A percentile compares a stretch with the other conserved stretches of the same genome.
Conservation (phyloP, 2,329 filamentous ascomycete genomes). For the Phaeosphaeria sp. region DNA sequence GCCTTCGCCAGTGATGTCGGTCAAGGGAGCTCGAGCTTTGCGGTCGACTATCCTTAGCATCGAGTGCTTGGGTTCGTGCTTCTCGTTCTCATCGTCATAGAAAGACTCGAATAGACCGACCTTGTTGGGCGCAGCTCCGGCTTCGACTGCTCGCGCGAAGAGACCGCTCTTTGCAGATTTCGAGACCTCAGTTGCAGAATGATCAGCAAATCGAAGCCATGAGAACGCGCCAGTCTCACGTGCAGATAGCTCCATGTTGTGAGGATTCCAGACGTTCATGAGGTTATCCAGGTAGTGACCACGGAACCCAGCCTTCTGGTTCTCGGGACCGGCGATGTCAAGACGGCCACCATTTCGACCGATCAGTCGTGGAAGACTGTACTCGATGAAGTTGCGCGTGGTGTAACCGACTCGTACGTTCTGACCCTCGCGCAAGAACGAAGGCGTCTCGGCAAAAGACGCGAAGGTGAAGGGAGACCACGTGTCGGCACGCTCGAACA, state of each 20-base stretch:
- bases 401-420: constrained; percentile 86
- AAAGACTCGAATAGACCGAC: constrained; percentile 71
- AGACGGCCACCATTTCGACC: constrained; percentile 82
- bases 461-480: constrained; percentile 82
- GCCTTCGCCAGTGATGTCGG: constrained; percentile 75
- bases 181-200: constrained; percentile 75
- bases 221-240: constrained; percentile 75
- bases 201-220: constrained; percentile 86
- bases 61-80: constrained; percentile 75
- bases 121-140: constrained; percentile 60
- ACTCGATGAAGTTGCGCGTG: constrained; percentile 84
- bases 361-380: constrained; percentile 80
- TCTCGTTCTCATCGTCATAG: constrained; percentile 70
- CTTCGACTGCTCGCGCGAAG: constrained; percentile 74
- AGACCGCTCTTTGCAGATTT: constrained; percentile 72
- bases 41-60: constrained; percentile 82
- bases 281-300: constrained; percentile 78
- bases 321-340: constrained; percentile 74
- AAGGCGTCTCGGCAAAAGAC: constrained; percentile 94
- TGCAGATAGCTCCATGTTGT: constrained; percentile 73
- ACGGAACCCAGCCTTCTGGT: constrained; percentile 78
- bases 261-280: constrained; percentile 89
- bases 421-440: constrained; percentile 87
- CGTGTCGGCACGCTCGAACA: constrained; percentile 94
- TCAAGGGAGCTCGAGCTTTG: constrained; percentile 69